phyloP scores from a whole-genome alignment of 202 grass and related monocot genomes.

The Hordeum pubiflorum region DNA sequence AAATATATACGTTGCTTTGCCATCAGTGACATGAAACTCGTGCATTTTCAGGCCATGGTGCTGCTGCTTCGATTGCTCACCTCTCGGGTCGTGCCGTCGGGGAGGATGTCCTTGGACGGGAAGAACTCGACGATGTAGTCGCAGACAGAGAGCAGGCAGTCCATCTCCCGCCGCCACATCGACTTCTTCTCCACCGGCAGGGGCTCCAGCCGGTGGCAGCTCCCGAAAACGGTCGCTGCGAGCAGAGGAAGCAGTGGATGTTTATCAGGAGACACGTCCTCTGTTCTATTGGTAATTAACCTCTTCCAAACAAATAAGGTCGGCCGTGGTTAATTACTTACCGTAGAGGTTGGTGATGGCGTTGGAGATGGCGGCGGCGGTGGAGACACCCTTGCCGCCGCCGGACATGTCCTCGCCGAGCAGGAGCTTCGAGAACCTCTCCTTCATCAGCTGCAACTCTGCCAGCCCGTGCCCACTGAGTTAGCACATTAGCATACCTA shows the following conservation, averaged over 20 bases:
- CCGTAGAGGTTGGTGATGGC: constrained; percentile 96
- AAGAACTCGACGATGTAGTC: constrained; percentile 84
- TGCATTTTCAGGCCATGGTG: neutral
- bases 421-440: constrained; percentile 86
- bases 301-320: neutral
- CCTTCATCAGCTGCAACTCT: constrained; percentile 71
- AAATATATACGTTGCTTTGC: neutral
- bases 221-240: constrained; percentile 79
- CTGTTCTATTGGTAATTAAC: neutral
- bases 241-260: neutral
- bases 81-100: constrained; percentile 56
- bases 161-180: constrained; percentile 91
- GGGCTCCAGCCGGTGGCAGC: constrained; percentile 76
- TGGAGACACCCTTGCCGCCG: constrained; percentile 68
- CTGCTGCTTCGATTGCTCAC: neutral
- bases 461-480: neutral
- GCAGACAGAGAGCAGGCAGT: constrained; percentile 75
- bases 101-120: constrained; percentile 55
- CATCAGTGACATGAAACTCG: neutral
- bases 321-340: constrained; percentile 20
- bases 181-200: constrained; percentile 56
- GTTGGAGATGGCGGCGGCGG: constrained; percentile 77
- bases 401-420: constrained; percentile 95
- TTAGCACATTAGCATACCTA: neutral
- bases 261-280: neutral